Evolutionary conservation across 2,329 filamentous ascomycete species (phyloP).

Genomic region (Parastagonospora nodorum): DNA sequence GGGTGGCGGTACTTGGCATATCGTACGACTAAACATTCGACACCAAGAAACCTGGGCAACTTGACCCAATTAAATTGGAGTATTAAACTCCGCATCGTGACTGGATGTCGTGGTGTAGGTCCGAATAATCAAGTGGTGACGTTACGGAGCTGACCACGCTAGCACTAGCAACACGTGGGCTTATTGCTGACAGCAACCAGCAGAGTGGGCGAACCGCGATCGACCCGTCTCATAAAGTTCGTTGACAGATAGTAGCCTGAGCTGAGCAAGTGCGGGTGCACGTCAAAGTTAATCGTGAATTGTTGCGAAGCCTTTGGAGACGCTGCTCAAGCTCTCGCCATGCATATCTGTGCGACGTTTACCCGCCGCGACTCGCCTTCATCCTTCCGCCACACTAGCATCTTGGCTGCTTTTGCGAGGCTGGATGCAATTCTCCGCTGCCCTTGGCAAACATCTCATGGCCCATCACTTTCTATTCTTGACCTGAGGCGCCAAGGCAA

Average conservation of each 20-base stretch:
- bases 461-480: neutral
- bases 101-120: neutral
- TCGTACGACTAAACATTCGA: neutral
- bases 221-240: neutral
- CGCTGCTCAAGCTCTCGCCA: neutral
- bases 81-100: neutral
- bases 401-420: neutral
- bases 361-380: neutral
- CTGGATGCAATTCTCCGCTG: neutral
- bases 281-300: too few relatives aligned
- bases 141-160: too few relatives aligned
- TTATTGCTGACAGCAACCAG: neutral
- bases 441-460: neutral
- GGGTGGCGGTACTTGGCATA: neutral
- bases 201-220: conserved; percentile 1
- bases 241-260: neutral
- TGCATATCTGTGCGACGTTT: neutral
- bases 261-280: neutral
- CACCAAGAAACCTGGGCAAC: neutral
- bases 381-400: neutral
- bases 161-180: neutral
- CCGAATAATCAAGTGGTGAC: too few relatives aligned
- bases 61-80: neutral
- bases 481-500: neutral
- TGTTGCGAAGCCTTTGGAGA: neutral